Conservation (phyloP, 2,329 filamentous ascomycete genomes). For the Talaromyces rugulosus region DNA sequence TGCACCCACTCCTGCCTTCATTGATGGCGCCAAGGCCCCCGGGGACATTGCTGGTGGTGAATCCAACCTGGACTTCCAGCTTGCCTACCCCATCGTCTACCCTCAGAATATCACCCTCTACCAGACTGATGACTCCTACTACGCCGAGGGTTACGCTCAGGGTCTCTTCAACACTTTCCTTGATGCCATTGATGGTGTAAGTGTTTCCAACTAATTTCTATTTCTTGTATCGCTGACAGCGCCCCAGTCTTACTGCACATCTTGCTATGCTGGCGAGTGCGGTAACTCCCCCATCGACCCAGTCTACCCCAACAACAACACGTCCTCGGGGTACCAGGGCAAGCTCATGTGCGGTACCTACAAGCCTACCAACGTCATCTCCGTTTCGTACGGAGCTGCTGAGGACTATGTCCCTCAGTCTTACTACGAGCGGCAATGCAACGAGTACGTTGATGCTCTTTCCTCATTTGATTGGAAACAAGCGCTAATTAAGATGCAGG, state of each 20-base stretch:
- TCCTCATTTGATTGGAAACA: neutral
- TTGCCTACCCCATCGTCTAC: constrained; percentile 51
- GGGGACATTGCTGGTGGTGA: constrained; percentile 39
- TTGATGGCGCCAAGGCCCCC: constrained; percentile 45
- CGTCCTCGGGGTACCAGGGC: constrained; percentile 40
- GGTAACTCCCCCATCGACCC: constrained; percentile 52
- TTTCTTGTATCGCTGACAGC: neutral
- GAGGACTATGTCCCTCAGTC: constrained; percentile 50
- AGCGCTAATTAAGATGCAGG: neutral
- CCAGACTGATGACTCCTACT: constrained; percentile 47
- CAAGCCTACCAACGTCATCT: constrained; percentile 55
- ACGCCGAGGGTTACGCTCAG: constrained; percentile 27
- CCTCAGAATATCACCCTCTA: constrained; percentile 51
- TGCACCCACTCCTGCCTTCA: constrained; percentile 43
- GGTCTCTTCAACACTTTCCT: constrained; percentile 46
- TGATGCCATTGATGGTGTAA: constrained; percentile 48
- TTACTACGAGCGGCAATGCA: constrained; percentile 50
- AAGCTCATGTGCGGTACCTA: constrained; percentile 33
- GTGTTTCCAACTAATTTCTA: constrained; percentile 11
- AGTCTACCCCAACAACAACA: constrained; percentile 43
- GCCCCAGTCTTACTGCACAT: constrained; percentile 48
- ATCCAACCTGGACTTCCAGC: constrained; percentile 53
- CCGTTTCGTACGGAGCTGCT: constrained; percentile 53
- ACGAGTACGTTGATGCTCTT: constrained; percentile 20
- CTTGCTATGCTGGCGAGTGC: constrained; percentile 45